Evolutionary conservation across 805 yeast species (phyloP).

Genomic region (Candida nemodendra): DNA sequence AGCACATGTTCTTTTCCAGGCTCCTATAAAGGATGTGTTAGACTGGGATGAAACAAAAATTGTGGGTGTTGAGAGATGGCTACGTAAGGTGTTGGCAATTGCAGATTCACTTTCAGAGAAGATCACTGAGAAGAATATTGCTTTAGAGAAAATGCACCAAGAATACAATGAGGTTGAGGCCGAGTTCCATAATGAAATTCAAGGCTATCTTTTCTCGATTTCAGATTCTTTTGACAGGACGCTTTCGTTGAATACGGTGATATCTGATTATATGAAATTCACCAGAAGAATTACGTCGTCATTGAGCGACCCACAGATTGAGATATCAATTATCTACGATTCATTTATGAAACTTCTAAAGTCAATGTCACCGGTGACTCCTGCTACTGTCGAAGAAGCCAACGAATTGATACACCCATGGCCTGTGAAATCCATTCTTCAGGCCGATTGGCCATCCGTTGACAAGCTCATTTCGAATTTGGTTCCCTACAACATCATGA

Average conservation of each 20-base stretch:
- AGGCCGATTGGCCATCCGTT: constrained; percentile 63
- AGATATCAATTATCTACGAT: constrained; percentile 43
- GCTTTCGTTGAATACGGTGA: constrained; percentile 74
- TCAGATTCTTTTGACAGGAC: constrained; percentile 58
- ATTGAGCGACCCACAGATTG: constrained; percentile 36
- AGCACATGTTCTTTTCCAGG: constrained; percentile 90
- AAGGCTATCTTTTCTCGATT: constrained; percentile 45
- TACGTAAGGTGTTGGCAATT: constrained; percentile 51
- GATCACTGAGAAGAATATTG: constrained; percentile 5
- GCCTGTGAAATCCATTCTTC: constrained; percentile 44
- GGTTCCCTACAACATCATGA: constrained; percentile 54
- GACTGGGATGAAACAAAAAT: constrained; percentile 91
- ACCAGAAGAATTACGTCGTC: constrained; percentile 51
- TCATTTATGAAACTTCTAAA: constrained; percentile 54
- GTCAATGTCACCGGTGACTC: constrained; percentile 78
- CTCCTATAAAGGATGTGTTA: constrained; percentile 78
- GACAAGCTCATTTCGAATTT: constrained; percentile 38
- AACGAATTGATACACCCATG: constrained; percentile 50
- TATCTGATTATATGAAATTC: constrained; percentile 87
- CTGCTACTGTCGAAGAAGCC: constrained; percentile 79
- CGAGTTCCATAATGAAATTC: constrained; percentile 56
- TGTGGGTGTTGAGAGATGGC: constrained; percentile 86
- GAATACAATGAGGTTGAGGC: constrained; percentile 44
- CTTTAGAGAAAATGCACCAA: constrained; percentile 17
- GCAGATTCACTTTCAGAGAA: constrained; percentile 21